phyloP scores from a whole-genome alignment of 345 rosid genomes.

The Camelina sativa region DNA sequence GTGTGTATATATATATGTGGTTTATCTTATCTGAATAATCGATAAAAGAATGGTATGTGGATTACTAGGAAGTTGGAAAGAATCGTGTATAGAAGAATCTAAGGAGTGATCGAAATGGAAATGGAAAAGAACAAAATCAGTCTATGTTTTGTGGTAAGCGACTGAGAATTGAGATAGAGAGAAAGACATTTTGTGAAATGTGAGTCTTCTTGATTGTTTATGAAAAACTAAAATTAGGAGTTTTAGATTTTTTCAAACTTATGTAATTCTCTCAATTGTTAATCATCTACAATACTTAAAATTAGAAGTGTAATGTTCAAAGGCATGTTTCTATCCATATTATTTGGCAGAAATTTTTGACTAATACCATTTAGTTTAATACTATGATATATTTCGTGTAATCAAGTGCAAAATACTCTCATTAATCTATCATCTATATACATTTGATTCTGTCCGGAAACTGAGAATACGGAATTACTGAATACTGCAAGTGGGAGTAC shows the following conservation, averaged over 20 bases:
- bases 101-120: conserved; percentile 20
- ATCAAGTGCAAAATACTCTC: conserved; percentile 10
- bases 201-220: background rate
- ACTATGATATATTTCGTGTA: background rate
- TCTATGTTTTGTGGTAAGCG: conserved; percentile 21
- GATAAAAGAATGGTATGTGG: conserved; percentile 3
- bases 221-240: background rate
- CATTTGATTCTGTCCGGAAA: background rate
- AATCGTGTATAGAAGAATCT: conserved; percentile 27
- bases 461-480: conserved; percentile 11
- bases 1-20: conserved; percentile 3
- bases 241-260: too few relatives aligned
- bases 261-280: too few relatives aligned
- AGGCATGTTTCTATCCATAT: background rate
- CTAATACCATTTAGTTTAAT: background rate
- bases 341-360: background rate
- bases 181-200: conserved; percentile 1
- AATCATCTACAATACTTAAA: background rate
- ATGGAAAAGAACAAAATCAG: conserved; percentile 13
- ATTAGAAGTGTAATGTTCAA: background rate
- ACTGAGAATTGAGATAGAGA: conserved; percentile 2
- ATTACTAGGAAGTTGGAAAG: conserved; percentile 27
- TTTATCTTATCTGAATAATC: conserved; percentile 18
- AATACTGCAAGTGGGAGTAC: conserved; percentile 35
- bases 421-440: background rate